Percentiles rank a stretch among this genome's conserved stretches.
Evolutionary conservation across 108 stramenopile genomes (phyloP).

Genomic region (Cyclostephanos invisitatus): DNA sequence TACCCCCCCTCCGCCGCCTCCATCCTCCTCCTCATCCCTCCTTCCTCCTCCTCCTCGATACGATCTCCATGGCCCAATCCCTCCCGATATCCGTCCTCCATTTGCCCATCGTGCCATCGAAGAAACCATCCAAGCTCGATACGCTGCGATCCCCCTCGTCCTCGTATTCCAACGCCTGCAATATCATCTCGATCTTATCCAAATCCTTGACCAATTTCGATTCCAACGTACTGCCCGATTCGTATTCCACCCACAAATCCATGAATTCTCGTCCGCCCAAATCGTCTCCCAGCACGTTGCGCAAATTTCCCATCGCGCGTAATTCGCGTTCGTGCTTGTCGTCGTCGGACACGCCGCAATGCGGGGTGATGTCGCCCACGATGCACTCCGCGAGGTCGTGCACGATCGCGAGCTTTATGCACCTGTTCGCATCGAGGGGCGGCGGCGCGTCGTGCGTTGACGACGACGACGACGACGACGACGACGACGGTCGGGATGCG

Average conservation of each 20-base stretch:
- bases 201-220: slow-evolving; percentile 73
- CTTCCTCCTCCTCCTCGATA: slow-evolving; percentile 44
- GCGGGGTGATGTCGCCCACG: slow-evolving; percentile 85
- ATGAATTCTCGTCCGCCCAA: slow-evolving; percentile 60
- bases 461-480: slow-evolving; percentile 1
- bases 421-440: slow-evolving; percentile 47
- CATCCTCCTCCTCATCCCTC: background rate
- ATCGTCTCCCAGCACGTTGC: slow-evolving; percentile 30
- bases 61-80: slow-evolving; percentile 68
- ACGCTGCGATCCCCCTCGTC: slow-evolving; percentile 41
- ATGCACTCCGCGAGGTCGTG: slow-evolving; percentile 84
- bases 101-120: slow-evolving; percentile 62
- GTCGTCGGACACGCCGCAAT: slow-evolving; percentile 59
- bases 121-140: slow-evolving; percentile 50
- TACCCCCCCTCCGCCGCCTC: no score
- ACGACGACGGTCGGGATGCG: slow-evolving; percentile 29
- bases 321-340: slow-evolving; percentile 70
- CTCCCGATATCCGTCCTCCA: slow-evolving; percentile 64
- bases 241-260: slow-evolving; percentile 82
- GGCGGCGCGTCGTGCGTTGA: slow-evolving; percentile 6
- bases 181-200: slow-evolving; percentile 88
- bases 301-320: slow-evolving; percentile 62
- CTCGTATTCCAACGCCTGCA: slow-evolving; percentile 87
- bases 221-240: slow-evolving; percentile 62
- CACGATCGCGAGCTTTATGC: slow-evolving; percentile 70